phyloP scores from a whole-genome alignment of 345 rosid genomes.

The Hibiscus trionum region DNA sequence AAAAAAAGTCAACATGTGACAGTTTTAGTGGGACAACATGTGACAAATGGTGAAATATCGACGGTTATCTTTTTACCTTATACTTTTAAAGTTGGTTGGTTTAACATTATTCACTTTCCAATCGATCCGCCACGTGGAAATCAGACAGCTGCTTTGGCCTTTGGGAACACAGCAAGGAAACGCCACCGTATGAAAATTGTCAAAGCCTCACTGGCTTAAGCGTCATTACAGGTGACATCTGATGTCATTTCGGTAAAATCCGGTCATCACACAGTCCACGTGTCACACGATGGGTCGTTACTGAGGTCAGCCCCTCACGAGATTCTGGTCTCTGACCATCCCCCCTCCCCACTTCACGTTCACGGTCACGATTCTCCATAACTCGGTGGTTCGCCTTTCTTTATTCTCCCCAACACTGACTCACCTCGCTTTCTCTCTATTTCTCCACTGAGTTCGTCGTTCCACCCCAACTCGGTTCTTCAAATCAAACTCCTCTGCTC shows the following conservation, averaged over 20 bases:
- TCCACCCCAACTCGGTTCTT: neutral
- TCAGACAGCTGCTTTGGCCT: too few species aligned
- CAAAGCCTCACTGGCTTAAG: neutral
- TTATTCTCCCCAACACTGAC: neutral
- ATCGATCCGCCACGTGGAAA: too few species aligned
- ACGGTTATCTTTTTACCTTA: too few species aligned
- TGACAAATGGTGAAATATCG: too few species aligned
- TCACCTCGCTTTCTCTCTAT: neutral
- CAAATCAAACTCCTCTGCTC: neutral
- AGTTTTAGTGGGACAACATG: too few species aligned
- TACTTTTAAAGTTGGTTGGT: too few species aligned
- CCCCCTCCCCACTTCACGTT: neutral
- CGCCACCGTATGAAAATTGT: neutral
- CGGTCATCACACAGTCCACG: neutral
- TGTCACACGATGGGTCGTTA: neutral
- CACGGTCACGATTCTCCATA: slow-evolving; percentile 15
- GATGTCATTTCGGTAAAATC: slow-evolving; percentile 1
- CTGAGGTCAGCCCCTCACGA: slow-evolving; percentile 12
- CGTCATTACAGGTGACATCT: neutral
- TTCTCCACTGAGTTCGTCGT: neutral
- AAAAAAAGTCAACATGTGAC: too few species aligned
- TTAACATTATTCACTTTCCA: too few species aligned
- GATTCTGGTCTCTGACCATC: slow-evolving; percentile 11
- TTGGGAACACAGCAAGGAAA: neutral
- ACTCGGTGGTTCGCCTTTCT: neutral